These are phyloP conservation scores for Bipolaris oryzae DNA, from an alignment of 2,329 filamentous ascomycete species.

Conservation along the genomic window DNA sequence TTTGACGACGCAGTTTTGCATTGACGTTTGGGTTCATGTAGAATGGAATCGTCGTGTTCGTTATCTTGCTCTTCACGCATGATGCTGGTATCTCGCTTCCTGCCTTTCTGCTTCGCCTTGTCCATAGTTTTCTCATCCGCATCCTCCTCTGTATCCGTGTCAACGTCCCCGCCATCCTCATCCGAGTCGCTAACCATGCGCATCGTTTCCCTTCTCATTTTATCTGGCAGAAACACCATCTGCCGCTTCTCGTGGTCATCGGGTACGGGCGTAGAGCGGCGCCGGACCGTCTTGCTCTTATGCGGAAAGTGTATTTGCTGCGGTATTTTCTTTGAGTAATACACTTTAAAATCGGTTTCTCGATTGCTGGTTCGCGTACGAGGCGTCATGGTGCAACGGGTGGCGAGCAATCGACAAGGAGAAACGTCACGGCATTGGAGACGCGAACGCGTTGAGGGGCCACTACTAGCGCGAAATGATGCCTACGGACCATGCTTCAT, in stretches of 20 bases:
- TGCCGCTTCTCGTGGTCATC: constrained; percentile 34
- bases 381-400: constrained; percentile 32
- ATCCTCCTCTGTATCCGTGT: constrained; percentile 12
- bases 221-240: constrained; percentile 39
- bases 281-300: constrained; percentile 35
- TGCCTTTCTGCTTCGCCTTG: constrained; percentile 13
- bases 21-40: constrained; percentile 28
- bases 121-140: constrained; percentile 4
- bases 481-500: neutral
- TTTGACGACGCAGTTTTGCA: constrained; percentile 14
- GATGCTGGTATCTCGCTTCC: constrained; percentile 24
- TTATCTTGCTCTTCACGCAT: constrained; percentile 9
- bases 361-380: constrained; percentile 36
- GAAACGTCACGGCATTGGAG: constrained; percentile 2
- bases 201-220: constrained; percentile 24
- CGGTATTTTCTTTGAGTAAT: constrained; percentile 41
- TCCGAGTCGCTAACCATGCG: constrained; percentile 21
- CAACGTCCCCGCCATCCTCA: constrained; percentile 16
- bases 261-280: constrained; percentile 16
- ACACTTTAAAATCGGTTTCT: constrained; percentile 34
- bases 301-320: constrained; percentile 40
- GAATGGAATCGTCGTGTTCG: constrained; percentile 11
- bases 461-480: constrained; percentile 5
- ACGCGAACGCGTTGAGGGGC: constrained; percentile 36
- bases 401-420: constrained; percentile 6